phyloP scores from a whole-genome alignment of 345 rosid genomes.

The Jatropha curcas region DNA sequence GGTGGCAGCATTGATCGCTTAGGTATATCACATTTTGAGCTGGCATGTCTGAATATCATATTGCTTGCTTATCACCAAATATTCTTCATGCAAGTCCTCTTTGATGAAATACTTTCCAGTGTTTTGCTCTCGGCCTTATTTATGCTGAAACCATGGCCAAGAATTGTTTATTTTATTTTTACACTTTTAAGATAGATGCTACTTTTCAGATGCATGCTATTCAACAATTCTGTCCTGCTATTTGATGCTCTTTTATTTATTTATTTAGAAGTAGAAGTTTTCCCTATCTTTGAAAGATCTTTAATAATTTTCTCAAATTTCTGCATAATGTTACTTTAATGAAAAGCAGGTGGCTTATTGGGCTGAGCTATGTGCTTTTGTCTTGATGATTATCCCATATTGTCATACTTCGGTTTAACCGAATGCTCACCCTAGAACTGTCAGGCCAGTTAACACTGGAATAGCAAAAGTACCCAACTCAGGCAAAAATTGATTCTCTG shows the following conservation, averaged over 20 bases:
- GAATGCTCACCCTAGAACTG: too few relatives aligned
- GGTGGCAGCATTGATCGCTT: constrained; percentile 78
- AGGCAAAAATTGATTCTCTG: not conserved
- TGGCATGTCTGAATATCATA: not conserved
- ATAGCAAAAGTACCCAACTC: not conserved
- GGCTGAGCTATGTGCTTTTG: not conserved
- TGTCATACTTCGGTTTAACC: not conserved
- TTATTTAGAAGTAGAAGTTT: not conserved
- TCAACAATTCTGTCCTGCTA: not conserved
- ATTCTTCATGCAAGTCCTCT: not conserved
- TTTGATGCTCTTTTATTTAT: not conserved
- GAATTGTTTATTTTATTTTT: not conserved
- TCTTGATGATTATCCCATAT: not conserved
- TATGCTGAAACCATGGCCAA: constrained; percentile 3
- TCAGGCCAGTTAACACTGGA: not conserved
- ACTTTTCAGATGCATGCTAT: not conserved
- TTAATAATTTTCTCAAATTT: not conserved
- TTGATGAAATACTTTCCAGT: not conserved
- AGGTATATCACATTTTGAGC: constrained; percentile 45
- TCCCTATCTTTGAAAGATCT: not conserved
- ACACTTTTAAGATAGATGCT: not conserved
- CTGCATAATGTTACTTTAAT: not conserved
- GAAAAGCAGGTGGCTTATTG: not conserved
- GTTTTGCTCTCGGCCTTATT: not conserved
- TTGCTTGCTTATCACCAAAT: not conserved